Conservation (phyloP, 768 basidiomycete species). For the Leucosporidium creatinivorum region DNA sequence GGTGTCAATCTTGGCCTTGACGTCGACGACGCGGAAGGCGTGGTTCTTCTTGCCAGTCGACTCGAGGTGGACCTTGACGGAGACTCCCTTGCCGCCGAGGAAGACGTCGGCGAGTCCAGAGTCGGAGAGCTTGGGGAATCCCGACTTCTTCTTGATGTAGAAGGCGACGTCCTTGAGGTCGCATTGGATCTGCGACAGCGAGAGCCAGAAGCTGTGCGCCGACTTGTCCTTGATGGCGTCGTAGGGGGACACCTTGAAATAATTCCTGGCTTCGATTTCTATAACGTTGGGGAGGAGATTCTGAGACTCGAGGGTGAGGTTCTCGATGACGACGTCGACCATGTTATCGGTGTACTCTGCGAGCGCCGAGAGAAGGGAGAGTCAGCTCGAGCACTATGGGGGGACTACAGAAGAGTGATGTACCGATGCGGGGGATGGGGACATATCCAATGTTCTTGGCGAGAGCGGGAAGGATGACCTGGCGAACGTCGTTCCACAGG, state of each 20-base stretch:
- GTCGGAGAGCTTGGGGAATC: conserved; percentile 58
- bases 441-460: conserved; percentile 65
- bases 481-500: conserved; percentile 56
- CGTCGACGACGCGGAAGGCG: conserved; percentile 43
- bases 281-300: conserved; percentile 55
- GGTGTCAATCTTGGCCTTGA: conserved; percentile 61
- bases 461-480: conserved; percentile 69
- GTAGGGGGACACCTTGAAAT: conserved; percentile 78
- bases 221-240: conserved; percentile 26
- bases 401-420: too few species aligned
- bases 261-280: conserved; percentile 62
- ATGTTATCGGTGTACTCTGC: conserved; percentile 76
- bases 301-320: conserved; percentile 74
- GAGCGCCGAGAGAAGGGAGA: conserved; percentile 41
- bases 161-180: conserved; percentile 92
- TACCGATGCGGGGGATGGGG: conserved; percentile 72
- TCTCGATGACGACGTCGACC: conserved; percentile 85
- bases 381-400: too few species aligned
- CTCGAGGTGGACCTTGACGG: conserved; percentile 49
- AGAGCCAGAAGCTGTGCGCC: conserved; percentile 66
- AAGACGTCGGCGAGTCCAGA: conserved; percentile 73
- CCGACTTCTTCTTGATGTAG: conserved; percentile 38
- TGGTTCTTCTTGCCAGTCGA: conserved; percentile 41
- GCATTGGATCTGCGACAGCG: conserved; percentile 77
- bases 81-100: conserved; percentile 66